These are phyloP conservation scores for Trichoderma koningiopsis DNA, from an alignment of 2,329 filamentous ascomycete genomes.

Conservation along the genomic window DNA sequence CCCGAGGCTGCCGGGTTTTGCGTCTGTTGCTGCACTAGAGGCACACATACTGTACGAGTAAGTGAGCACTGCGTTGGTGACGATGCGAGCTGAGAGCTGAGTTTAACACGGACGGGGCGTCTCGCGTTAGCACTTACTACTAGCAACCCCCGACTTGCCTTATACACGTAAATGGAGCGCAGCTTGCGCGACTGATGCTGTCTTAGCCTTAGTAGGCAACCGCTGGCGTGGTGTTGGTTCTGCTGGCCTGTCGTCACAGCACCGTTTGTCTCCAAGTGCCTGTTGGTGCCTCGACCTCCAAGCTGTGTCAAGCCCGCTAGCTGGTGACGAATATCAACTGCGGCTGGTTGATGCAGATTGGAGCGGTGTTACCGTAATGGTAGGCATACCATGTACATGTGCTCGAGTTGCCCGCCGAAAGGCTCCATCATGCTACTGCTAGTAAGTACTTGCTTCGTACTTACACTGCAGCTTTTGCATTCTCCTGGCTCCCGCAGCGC, in stretches of 20 bases:
- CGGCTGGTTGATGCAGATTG: not conserved
- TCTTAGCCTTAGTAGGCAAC: not conserved
- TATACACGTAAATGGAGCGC: not conserved
- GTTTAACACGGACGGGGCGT: not conserved
- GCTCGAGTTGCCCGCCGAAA: not conserved
- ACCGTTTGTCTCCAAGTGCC: not conserved
- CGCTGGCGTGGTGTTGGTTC: not conserved
- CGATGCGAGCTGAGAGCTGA: not conserved
- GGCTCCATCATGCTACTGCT: not conserved
- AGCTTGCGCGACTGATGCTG: not conserved
- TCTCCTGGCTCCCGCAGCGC: constrained; percentile 15
- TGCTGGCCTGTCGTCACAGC: not conserved
- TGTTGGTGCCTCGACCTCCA: not conserved
- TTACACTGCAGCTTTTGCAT: not conserved
- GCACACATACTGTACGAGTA: not conserved
- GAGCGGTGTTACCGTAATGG: not conserved
- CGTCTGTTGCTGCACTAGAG: not conserved
- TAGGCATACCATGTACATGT: no score
- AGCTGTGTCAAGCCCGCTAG: not conserved
- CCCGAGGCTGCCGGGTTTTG: constrained; percentile 8
- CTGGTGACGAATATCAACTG: not conserved
- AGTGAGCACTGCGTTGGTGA: not conserved
- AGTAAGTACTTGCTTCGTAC: not conserved
- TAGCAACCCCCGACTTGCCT: not conserved
- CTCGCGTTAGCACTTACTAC: not conserved